Conservation (phyloP, 2,329 filamentous ascomycete genomes). For the Aspergillus floridensis region DNA sequence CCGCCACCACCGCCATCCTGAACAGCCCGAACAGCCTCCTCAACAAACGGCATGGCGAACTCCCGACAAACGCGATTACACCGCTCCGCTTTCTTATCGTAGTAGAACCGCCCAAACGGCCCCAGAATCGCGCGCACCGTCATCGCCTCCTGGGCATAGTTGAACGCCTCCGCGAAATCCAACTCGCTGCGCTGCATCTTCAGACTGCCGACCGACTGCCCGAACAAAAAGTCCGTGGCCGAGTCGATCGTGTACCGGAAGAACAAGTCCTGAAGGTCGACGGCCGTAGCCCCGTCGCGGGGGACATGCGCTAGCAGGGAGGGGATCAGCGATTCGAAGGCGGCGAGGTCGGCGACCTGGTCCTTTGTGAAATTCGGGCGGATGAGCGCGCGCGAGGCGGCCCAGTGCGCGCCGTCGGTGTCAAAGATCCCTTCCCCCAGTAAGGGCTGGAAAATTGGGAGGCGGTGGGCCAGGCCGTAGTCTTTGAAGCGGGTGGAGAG, state of each 20-base stretch:
- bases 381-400: neutral
- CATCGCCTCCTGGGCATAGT: slow-evolving; percentile 25
- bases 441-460: neutral
- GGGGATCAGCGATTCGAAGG: neutral
- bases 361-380: neutral
- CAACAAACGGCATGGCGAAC: slow-evolving; percentile 9
- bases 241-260: slow-evolving; percentile 51
- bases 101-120: slow-evolving; percentile 24
- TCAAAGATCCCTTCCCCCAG: slow-evolving; percentile 1
- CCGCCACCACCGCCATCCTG: slow-evolving; percentile 8
- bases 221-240: slow-evolving; percentile 67
- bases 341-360: neutral
- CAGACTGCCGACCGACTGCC: slow-evolving; percentile 53
- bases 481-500: neutral
- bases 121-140: slow-evolving; percentile 27
- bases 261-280: slow-evolving; percentile 4
- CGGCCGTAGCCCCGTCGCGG: neutral
- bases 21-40: slow-evolving; percentile 18
- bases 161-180: slow-evolving; percentile 39
- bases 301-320: neutral
- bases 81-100: slow-evolving; percentile 17
- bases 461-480: neutral
- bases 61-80: slow-evolving; percentile 11
- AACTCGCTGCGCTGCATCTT: slow-evolving; percentile 11
- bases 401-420: neutral